A percentile compares a stretch with the other conserved stretches of the same genome.
Conservation (phyloP, 306 rosid genomes). For the Cicer cuneatum region DNA sequence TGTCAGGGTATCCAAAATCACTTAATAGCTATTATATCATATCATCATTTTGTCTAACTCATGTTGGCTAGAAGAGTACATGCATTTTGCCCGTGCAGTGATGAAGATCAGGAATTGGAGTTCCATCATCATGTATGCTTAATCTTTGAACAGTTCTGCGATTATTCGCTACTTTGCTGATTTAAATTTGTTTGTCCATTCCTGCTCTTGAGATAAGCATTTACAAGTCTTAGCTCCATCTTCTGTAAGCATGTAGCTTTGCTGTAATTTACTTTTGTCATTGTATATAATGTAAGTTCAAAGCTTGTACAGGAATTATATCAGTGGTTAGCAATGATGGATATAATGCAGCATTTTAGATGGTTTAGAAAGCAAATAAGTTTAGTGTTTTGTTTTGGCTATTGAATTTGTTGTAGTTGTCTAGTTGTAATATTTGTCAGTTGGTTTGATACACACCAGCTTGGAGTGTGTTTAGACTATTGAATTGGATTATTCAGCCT, state of each 20-base stretch:
- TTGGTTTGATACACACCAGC: not conserved
- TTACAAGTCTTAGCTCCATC: slow-evolving; percentile 32
- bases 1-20: slow-evolving; percentile 15
- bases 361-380: slow-evolving; percentile 6
- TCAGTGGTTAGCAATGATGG: slow-evolving; percentile 36
- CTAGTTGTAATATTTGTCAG: not conserved
- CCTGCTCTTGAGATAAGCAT: slow-evolving; percentile 35
- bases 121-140: slow-evolving; percentile 26
- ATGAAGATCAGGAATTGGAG: slow-evolving; percentile 39
- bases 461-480: no score
- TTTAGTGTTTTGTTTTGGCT: no score
- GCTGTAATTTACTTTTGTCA: slow-evolving; percentile 33
- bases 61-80: slow-evolving; percentile 32
- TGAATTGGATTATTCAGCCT: no score
- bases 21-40: slow-evolving; percentile 22
- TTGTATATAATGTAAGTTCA: slow-evolving; percentile 48
- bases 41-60: slow-evolving; percentile 32
- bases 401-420: not conserved
- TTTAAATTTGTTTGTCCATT: slow-evolving; percentile 28
- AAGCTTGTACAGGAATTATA: slow-evolving; percentile 47
- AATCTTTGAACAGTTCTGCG: slow-evolving; percentile 32
- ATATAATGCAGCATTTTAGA: slow-evolving; percentile 25
- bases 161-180: slow-evolving; percentile 37
- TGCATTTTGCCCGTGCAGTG: slow-evolving; percentile 32
- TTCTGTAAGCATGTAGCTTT: slow-evolving; percentile 30